Base-by-base conservation (phyloP, 805 yeast species). In the Wickerhamomyces pijperi region DNA sequence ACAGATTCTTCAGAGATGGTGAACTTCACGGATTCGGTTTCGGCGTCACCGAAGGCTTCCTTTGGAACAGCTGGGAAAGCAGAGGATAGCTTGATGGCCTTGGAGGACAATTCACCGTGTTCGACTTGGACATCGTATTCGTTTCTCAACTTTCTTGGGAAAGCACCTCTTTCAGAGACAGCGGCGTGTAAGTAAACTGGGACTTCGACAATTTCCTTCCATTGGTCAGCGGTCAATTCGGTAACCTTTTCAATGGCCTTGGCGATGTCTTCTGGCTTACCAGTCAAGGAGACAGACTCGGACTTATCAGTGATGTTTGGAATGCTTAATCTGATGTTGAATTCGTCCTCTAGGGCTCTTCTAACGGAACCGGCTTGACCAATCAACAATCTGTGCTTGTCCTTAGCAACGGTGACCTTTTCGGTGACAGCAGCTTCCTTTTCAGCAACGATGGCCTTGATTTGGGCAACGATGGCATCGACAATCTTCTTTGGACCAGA, bases 311-410 rank as follows among this genome's bases (percentile, higher is more conserved):
- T 57, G 43, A 67, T 70, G 53, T 70, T 71, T 46, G 97, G 97
- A 53, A 90, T 72, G 35, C 65, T 67, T 40, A 90, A 59, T 20
- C 59, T 55, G 36, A 84, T 88, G 13, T 67, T 65, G 58, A 70
- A 83, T 51, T 81, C 84, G 14, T 72, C 65, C 63, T 86, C 90
- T 46, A 86, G 59, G 11, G 73, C 65, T 48, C 81, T 80, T 61
- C 90, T 84, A 42, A 72, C 70, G 12, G 75, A 53, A 34, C 97
- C 97, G 42, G 77, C 76, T 31, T 86, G 77, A 32, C 97, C 97
- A 58, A 90, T 75, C 38, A 90, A 54, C 9, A 76, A 68, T 50
- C 85, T 74, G 51, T 84, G 90, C 54, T 79, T 81, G 42, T 76
- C 81, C 55, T 76, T 75, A 32, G 92, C 75, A 50, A 90, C 67